A percentile compares a stretch with the other conserved stretches of the same genome.
These are phyloP conservation scores for Solanum sejunctum DNA, from an alignment of 257 asterid species.

Conservation along the genomic window DNA sequence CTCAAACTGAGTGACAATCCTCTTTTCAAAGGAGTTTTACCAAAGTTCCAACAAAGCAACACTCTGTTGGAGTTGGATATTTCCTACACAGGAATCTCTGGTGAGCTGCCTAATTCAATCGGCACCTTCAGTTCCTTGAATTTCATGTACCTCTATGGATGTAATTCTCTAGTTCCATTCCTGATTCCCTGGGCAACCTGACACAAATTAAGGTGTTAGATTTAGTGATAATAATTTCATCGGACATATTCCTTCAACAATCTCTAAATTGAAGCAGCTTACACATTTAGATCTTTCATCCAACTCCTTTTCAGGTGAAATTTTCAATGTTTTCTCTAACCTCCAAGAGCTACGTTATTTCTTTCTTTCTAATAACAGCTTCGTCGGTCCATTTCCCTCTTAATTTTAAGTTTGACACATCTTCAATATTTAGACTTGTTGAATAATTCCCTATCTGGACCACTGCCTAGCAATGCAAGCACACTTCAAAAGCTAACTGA, in stretches of 20 bases:
- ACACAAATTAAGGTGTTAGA: background rate
- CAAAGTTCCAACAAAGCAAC: background rate
- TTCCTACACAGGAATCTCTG: background rate
- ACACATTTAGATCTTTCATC: too few species aligned
- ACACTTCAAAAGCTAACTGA: background rate
- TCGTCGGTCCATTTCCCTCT: background rate
- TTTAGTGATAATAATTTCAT: too few species aligned
- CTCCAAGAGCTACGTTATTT: too few species aligned
- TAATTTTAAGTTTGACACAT: background rate
- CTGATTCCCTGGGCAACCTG: background rate
- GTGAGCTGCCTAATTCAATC: background rate
- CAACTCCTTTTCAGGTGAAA: too few species aligned
- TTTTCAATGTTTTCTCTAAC: too few species aligned
- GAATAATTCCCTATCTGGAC: background rate
- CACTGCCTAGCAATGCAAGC: background rate
- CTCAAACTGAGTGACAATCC: background rate
- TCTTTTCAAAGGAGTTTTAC: background rate
- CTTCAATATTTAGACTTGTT: background rate
- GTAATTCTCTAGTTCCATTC: background rate
- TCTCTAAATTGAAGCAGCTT: too few species aligned
- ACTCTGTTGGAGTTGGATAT: background rate
- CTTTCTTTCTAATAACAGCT: too few species aligned
- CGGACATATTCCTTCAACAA: too few species aligned
- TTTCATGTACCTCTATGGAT: rapidly evolving
- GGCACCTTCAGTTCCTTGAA: background rate